Evolutionary conservation across 371 early-diverging fungal species (phyloP).

Genomic region (Chytridiales sp.): DNA sequence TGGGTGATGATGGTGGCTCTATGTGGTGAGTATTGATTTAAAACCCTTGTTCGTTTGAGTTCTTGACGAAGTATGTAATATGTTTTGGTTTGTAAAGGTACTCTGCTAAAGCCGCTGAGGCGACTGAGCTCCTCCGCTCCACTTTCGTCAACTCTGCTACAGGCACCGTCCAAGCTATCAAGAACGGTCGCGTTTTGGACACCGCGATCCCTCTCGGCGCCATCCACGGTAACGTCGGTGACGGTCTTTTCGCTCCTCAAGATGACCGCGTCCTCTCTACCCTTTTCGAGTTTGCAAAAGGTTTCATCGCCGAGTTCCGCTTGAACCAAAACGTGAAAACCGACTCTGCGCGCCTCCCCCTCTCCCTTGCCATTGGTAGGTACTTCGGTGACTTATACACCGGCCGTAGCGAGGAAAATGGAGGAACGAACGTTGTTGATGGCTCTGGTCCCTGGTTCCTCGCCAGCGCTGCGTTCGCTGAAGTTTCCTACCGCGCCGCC

Average conservation of each 20-base stretch:
- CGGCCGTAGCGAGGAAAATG: conserved; percentile 53
- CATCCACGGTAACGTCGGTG: conserved; percentile 48
- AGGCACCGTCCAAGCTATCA: conserved; percentile 52
- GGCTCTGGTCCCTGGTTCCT: conserved; percentile 27
- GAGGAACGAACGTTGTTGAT: conserved; percentile 64
- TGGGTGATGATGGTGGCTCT: conserved; percentile 25
- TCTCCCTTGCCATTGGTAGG: conserved; percentile 10
- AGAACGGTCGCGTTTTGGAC: conserved; percentile 47
- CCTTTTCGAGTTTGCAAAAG: conserved; percentile 40
- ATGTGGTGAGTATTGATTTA: not conserved
- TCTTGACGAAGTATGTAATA: not conserved
- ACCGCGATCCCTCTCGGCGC: conserved; percentile 60
- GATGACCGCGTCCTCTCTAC: conserved; percentile 54
- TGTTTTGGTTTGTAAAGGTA: conserved; percentile 3
- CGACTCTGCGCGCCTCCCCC: not conserved
- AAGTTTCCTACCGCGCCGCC: conserved; percentile 56
- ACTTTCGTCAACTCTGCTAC: conserved; percentile 61
- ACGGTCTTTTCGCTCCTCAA: conserved; percentile 25
- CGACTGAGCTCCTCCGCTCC: conserved; percentile 39
- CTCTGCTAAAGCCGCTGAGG: not conserved
- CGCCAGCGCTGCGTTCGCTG: conserved; percentile 60
- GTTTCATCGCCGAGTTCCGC: conserved; percentile 51
- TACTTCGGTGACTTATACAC: conserved; percentile 59
- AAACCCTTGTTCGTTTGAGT: not conserved
- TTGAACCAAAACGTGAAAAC: conserved; percentile 47